Base-by-base conservation (phyloP, 176 grass and related monocot genomes). In the Carex pumila region DNA sequence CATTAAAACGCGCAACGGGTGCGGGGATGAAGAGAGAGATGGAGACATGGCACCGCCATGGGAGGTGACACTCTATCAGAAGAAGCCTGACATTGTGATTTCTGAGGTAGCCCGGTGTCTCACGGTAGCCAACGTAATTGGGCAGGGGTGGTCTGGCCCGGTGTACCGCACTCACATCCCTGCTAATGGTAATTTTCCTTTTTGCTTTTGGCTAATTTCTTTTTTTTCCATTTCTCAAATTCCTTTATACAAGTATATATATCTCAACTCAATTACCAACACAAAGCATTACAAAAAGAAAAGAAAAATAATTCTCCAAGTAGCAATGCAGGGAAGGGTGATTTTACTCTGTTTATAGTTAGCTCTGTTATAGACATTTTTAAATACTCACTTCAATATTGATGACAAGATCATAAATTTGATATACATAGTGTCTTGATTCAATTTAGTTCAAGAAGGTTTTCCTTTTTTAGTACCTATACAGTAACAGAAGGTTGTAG, bases 61-160 rank as follows among this genome's bases (percentile, higher is more conserved):
- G 92, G 94, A 97, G 61, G 92, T 97, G 41, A 97, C 92, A n/a
- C 88, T 97, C 65, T 94, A 94, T 88, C 94, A 97, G 85, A 97
- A 97, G 90, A 81, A 81, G 41, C 88, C 92, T 41, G 94, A 92
- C 62, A 97, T 97, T 85, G 84, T 90, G 22, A 84, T 97, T 66
- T 88, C 85, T 45, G 94, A 97, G 57, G 90, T 94, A 83, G 90
- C 88, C 0, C 87, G 88, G 32, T 88, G 85, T 76, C 90, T 97
- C 12, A 92, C 90, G 18, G 83, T 88, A 30, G 85, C 85, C 53
- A 97, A 97, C 84, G 83, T 90, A 2, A 80, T 97, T 47, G 94
- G 94, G 9, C 88, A 88, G 17, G 94, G 94, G 2, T 97, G 94
- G 94, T 94, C 94, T 54, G 94, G 92, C 12, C 71, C 71, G 1